phyloP scores from a whole-genome alignment of 768 basidiomycete genomes.

The Phylloporus sp. region DNA sequence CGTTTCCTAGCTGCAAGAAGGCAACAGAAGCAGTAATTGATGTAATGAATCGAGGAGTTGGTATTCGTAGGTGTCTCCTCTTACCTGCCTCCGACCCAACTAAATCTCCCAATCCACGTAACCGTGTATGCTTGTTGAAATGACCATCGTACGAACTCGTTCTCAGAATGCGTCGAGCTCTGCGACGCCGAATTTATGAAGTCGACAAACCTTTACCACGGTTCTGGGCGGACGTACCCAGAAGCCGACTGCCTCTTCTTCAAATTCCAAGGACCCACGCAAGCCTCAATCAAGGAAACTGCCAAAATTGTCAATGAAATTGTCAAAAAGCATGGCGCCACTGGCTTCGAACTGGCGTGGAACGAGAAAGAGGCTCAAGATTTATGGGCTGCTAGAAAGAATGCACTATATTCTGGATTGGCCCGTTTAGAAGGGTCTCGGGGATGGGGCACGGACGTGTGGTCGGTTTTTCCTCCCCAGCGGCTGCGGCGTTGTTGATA shows the following conservation, averaged over 20 bases:
- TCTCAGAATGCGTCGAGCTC: conserved; percentile 76
- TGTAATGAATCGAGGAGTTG: conserved; percentile 65
- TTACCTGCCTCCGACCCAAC: not conserved
- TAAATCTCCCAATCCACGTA: not conserved
- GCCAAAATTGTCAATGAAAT: conserved; percentile 54
- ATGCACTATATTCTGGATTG: conserved; percentile 52
- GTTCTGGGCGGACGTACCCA: conserved; percentile 51
- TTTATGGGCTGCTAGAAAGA: conserved; percentile 74
- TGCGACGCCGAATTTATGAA: conserved; percentile 68
- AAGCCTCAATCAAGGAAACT: conserved; percentile 54
- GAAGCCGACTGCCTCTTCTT: conserved; percentile 74
- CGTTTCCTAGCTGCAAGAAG: conserved; percentile 69
- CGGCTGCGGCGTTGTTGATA: not conserved
- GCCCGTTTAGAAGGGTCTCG: conserved; percentile 52
- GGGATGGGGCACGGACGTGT: conserved; percentile 75
- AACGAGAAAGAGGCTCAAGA: conserved; percentile 59
- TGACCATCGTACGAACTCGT: not conserved
- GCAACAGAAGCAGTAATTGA: conserved; percentile 75
- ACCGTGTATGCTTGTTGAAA: not conserved
- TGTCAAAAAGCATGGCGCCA: conserved; percentile 60
- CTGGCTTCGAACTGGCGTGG: conserved; percentile 60
- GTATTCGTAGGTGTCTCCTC: conserved; percentile 55
- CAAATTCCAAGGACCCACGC: conserved; percentile 76
- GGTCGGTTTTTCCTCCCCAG: conserved; percentile 35
- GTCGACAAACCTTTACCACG: conserved; percentile 53